Conservation (phyloP, 2,329 filamentous ascomycete genomes). For the Trichoderma arundinaceum region DNA sequence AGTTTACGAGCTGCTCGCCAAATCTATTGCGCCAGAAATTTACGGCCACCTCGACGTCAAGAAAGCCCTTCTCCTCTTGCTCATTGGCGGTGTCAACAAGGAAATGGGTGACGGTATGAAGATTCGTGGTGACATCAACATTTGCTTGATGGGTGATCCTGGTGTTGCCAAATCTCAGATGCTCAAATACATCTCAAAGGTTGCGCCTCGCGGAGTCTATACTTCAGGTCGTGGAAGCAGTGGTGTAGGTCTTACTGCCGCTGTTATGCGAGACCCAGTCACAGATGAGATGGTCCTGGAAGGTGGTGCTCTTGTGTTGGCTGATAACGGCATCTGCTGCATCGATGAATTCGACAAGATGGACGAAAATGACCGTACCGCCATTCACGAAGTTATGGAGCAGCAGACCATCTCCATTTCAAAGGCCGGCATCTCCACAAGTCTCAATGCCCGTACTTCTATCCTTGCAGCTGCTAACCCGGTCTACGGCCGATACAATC, state of each 20-base stretch:
- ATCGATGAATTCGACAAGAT: conserved; percentile 92
- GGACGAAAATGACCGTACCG: conserved; percentile 82
- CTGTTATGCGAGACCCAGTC: conserved; percentile 82
- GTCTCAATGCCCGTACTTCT: conserved; percentile 92
- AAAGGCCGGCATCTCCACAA: conserved; percentile 73
- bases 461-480: conserved; percentile 97
- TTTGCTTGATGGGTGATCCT: conserved; percentile 98
- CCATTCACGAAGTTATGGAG: conserved; percentile 88
- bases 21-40: conserved; percentile 97
- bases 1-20: conserved; percentile 93
- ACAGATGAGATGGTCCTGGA: conserved; percentile 86
- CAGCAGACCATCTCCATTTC: conserved; percentile 87
- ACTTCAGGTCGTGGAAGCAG: conserved; percentile 81
- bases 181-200: conserved; percentile 97
- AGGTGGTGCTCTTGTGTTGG: conserved; percentile 77
- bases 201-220: conserved; percentile 89
- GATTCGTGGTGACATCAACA: conserved; percentile 98
- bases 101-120: conserved; percentile 98
- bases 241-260: conserved; percentile 81
- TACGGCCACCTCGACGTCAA: conserved; percentile 97
- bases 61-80: conserved; percentile 91
- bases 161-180: conserved; percentile 99
- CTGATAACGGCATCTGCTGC: conserved; percentile 84
- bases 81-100: conserved; percentile 96
- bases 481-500: conserved; percentile 97